Evolutionary conservation across 2,329 filamentous ascomycete species (phyloP).

Genomic region (Penicillium sp.): DNA sequence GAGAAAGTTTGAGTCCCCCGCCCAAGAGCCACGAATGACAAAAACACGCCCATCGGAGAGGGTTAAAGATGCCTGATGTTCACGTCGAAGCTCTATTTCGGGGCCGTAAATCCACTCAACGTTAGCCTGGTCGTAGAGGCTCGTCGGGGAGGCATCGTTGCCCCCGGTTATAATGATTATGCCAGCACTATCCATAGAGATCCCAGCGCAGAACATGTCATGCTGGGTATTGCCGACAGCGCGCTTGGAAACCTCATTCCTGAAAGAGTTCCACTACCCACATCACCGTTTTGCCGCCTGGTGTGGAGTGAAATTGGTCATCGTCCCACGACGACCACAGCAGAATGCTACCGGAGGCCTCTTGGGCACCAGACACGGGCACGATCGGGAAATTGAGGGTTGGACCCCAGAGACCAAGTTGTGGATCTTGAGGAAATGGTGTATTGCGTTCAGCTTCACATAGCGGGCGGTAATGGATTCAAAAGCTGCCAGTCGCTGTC

Average conservation of each 20-base stretch:
- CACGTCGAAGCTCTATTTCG: constrained; percentile 50
- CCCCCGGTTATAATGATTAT: constrained; percentile 58
- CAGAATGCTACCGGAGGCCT: constrained; percentile 15
- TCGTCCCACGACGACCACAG: constrained; percentile 22
- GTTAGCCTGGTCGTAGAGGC: constrained; percentile 39
- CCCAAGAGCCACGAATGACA: constrained; percentile 60
- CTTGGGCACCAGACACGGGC: constrained; percentile 25
- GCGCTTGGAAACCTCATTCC: constrained; percentile 11
- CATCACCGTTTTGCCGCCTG: constrained; percentile 21
- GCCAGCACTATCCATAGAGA: constrained; percentile 52
- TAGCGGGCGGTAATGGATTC: constrained; percentile 9
- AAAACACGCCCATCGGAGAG: constrained; percentile 58
- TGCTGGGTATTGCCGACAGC: constrained; percentile 27
- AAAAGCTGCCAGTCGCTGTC: constrained; percentile 1
- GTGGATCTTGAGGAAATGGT: constrained; percentile 14
- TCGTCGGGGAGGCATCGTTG: constrained; percentile 51
- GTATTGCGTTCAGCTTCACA: constrained; percentile 7
- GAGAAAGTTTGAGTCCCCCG: constrained; percentile 46
- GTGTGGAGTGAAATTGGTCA: constrained; percentile 16
- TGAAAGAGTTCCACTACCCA: constrained; percentile 15
- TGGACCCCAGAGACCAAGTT: constrained; percentile 28
- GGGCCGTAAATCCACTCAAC: constrained; percentile 36
- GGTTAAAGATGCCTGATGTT: constrained; percentile 56
- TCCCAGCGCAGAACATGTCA: constrained; percentile 46
- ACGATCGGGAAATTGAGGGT: constrained; percentile 31